These are phyloP conservation scores for Herpetomonas samuelpessoai DNA, from an alignment of 208 protist genomes.

Conservation along the genomic window DNA sequence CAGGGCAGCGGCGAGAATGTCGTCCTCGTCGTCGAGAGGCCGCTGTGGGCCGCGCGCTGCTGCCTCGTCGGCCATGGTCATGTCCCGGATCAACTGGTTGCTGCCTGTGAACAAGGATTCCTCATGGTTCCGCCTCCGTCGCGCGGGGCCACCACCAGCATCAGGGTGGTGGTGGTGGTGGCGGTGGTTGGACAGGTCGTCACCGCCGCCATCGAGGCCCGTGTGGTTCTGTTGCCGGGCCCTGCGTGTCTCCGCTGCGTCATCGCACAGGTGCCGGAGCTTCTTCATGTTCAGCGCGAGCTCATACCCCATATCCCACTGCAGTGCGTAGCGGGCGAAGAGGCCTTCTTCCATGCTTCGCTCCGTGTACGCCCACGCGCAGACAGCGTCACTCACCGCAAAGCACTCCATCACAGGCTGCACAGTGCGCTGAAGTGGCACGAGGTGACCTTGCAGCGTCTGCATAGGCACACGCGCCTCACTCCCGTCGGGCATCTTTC, in stretches of 20 bases:
- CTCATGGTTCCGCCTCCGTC: not conserved
- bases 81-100: not conserved
- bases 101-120: not conserved
- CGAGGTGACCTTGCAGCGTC: constrained; percentile 4
- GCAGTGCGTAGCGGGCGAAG: constrained; percentile 69
- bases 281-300: constrained; percentile 53
- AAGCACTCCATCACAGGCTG: constrained; percentile 41
- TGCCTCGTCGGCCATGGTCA: not conserved
- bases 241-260: constrained; percentile 11
- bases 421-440: constrained; percentile 24
- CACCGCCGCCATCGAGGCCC: constrained; percentile 3
- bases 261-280: constrained; percentile 24
- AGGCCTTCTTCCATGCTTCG: constrained; percentile 30
- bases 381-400: constrained; percentile 41
- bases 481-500: no score
- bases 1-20: not conserved
- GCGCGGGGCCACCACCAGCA: not conserved
- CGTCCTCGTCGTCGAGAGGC: not conserved
- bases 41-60: no score
- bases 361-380: constrained; percentile 60
- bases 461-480: not conserved
- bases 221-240: not conserved
- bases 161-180: not conserved
- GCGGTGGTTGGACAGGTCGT: not conserved
- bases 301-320: constrained; percentile 87